Conservation (phyloP, 2,329 filamentous ascomycete species). For the Ceratocystis papillata region DNA sequence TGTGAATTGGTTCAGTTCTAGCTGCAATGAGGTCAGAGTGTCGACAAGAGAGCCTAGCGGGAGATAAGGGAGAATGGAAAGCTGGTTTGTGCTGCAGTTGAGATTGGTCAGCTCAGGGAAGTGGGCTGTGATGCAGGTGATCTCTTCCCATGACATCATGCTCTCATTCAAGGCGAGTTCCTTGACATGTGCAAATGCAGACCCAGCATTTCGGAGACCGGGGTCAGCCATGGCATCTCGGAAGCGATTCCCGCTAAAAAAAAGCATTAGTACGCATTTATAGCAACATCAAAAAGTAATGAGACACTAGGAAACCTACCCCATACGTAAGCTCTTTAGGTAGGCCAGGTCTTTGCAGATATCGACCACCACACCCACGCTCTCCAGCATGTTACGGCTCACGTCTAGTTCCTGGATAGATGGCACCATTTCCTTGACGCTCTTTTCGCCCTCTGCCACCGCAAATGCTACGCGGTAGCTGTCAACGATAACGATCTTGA, state of each 20-base stretch:
- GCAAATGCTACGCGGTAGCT: conserved; percentile 50
- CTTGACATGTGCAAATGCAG: conserved; percentile 41
- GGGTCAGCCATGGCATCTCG: conserved; percentile 34
- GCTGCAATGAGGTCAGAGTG: conserved; percentile 51
- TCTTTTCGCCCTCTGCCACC: conserved; percentile 30
- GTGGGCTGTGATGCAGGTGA: conserved; percentile 42
- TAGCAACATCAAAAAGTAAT: background rate
- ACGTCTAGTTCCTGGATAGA: conserved; percentile 71
- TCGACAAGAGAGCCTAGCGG: conserved; percentile 34
- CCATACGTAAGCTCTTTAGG: conserved; percentile 45
- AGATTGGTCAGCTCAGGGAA: conserved; percentile 46
- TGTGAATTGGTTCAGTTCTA: conserved; percentile 62
- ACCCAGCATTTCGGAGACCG: conserved; percentile 30
- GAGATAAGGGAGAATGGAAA: conserved; percentile 42
- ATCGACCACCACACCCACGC: conserved; percentile 52
- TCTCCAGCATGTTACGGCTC: conserved; percentile 69
- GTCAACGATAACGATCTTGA: conserved; percentile 75
- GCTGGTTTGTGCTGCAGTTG: conserved; percentile 46
- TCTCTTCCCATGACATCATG: conserved; percentile 54
- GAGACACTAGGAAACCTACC: conserved; percentile 4
- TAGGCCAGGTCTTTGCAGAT: conserved; percentile 62
- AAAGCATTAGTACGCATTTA: conserved; percentile 4
- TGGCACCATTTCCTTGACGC: conserved; percentile 46
- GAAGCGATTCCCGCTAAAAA: conserved; percentile 61
- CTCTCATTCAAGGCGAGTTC: conserved; percentile 58